Conservation (phyloP, 805 yeast genomes). For the Metschnikowia colocasiae region DNA sequence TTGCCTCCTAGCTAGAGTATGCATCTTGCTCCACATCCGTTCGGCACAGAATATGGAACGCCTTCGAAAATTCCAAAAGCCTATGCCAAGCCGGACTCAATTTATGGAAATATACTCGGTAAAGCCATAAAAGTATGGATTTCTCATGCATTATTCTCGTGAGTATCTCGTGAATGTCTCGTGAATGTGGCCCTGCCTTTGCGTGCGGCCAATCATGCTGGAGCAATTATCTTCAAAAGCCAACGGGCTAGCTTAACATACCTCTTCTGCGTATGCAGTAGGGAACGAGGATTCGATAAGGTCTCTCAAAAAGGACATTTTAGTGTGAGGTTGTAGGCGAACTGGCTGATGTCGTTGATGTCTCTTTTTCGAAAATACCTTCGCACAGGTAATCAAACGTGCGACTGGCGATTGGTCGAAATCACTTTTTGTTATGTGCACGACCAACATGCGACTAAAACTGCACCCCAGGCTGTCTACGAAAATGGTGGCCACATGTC, state of each 20-base stretch:
- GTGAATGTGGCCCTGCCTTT: not conserved
- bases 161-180: no score
- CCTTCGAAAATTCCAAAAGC: not conserved
- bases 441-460: constrained; percentile 7
- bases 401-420: constrained; percentile 22
- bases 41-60: not conserved
- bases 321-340: constrained; percentile 10
- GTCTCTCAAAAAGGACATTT: constrained; percentile 59
- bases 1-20: not conserved
- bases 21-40: not conserved
- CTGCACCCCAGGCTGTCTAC: not conserved
- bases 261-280: constrained; percentile 81
- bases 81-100: no score
- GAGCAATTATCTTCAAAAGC: not conserved
- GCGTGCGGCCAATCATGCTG: not conserved
- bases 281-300: constrained; percentile 78
- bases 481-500: not conserved
- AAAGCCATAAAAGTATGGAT: not conserved
- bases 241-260: constrained; percentile 24
- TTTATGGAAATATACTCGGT: not conserved
- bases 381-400: constrained; percentile 18
- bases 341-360: constrained; percentile 6
- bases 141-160: not conserved
- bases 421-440: constrained; percentile 6
- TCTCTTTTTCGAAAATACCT: constrained; percentile 11